These are phyloP conservation scores for Salvia sclarea DNA, from an alignment of 305 asterid genomes.

Conservation along the genomic window DNA sequence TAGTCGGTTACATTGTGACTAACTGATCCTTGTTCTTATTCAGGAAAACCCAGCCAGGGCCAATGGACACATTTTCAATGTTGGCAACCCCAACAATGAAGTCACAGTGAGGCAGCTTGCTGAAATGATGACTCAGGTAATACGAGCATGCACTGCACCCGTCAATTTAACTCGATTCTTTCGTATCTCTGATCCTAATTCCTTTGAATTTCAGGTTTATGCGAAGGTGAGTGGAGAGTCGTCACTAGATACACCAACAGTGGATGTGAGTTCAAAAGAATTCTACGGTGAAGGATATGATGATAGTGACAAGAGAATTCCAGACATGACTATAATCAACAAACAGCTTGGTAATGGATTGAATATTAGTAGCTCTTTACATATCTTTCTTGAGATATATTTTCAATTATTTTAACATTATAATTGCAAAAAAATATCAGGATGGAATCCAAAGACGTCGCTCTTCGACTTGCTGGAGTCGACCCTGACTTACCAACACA, in stretches of 20 bases:
- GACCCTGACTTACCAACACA: slow-evolving; percentile 76
- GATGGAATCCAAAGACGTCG: slow-evolving; percentile 77
- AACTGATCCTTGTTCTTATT: not conserved
- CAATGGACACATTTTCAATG: slow-evolving; percentile 69
- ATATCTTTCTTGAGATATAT: not conserved
- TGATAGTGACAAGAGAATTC: slow-evolving; percentile 82
- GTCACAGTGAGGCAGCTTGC: slow-evolving; percentile 81
- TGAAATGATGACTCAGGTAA: slow-evolving; percentile 76
- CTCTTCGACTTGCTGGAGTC: slow-evolving; percentile 79
- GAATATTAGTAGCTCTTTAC: not conserved
- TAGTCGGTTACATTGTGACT: slow-evolving; percentile 14
- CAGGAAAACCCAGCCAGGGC: slow-evolving; percentile 76
- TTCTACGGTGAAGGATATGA: slow-evolving; percentile 80
- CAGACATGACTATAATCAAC: slow-evolving; percentile 82
- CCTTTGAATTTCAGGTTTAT: slow-evolving; percentile 47
- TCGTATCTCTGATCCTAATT: not conserved
- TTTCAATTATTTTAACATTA: not conserved
- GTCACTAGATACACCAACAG: slow-evolving; percentile 52
- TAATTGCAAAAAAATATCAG: slow-evolving; percentile 29
- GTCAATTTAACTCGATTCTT: slow-evolving; percentile 2
- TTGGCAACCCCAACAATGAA: slow-evolving; percentile 77
- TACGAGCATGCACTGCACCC: not conserved
- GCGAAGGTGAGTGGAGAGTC: slow-evolving; percentile 62
- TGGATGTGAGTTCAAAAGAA: slow-evolving; percentile 70
- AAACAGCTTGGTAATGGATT: slow-evolving; percentile 61